Conservation (phyloP, 495 filamentous ascomycete genomes). For the Aspergillus baeticus region DNA sequence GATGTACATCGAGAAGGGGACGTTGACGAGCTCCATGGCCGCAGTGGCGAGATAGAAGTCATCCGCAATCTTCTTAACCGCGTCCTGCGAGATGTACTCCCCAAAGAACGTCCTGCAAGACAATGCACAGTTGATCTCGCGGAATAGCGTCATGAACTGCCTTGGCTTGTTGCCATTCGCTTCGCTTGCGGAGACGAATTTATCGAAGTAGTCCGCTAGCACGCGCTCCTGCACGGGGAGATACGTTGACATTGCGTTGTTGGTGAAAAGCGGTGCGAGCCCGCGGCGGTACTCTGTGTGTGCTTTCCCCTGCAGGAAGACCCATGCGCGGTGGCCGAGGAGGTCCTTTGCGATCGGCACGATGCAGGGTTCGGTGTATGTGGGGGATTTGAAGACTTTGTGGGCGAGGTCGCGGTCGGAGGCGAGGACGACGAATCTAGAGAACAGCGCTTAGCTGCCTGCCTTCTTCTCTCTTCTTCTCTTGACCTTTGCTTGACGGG, state of each 20-base stretch:
- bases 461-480: no score
- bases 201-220: slow-evolving; percentile 75
- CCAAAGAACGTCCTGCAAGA: slow-evolving; percentile 64
- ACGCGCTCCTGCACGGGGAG: slow-evolving; percentile 86
- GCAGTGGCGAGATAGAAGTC: slow-evolving; percentile 93
- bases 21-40: slow-evolving; percentile 92
- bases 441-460: no score
- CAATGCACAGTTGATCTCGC: slow-evolving; percentile 88
- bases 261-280: slow-evolving; percentile 86
- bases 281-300: slow-evolving; percentile 93
- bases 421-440: slow-evolving; percentile 89
- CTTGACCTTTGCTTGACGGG: no score
- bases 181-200: slow-evolving; percentile 65
- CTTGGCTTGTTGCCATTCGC: slow-evolving; percentile 61
- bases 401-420: slow-evolving; percentile 88
- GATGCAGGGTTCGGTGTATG: slow-evolving; percentile 85
- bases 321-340: slow-evolving; percentile 83
- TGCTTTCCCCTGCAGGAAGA: slow-evolving; percentile 86
- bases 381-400: slow-evolving; percentile 90
- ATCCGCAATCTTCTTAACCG: slow-evolving; percentile 91
- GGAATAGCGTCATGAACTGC: slow-evolving; percentile 81
- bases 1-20: slow-evolving; percentile 77
- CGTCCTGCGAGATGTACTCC: slow-evolving; percentile 39
- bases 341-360: slow-evolving; percentile 90
- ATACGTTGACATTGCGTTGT: slow-evolving; percentile 78